Percentiles rank a stretch among this genome's conserved stretches.
Evolutionary conservation across 371 early-diverging fungal species (phyloP).

Genomic region (Chytridiales sp.): DNA sequence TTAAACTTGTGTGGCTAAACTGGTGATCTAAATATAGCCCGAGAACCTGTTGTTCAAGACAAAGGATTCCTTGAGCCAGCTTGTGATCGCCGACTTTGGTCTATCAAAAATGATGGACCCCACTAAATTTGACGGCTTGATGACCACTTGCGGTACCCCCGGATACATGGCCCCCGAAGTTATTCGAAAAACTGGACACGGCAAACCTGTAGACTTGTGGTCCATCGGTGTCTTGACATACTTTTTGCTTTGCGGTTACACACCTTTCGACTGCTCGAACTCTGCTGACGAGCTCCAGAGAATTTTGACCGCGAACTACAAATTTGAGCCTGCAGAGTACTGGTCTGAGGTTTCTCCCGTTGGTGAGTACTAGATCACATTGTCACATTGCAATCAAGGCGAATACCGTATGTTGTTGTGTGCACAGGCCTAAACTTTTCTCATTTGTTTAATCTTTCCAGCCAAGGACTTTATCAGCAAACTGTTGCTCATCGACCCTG

Average conservation of each 20-base stretch:
- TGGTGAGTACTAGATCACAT: slow-evolving; percentile 61
- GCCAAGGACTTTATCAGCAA: slow-evolving; percentile 90
- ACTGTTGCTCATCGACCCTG: slow-evolving; percentile 71
- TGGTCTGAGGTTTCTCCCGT: slow-evolving; percentile 60
- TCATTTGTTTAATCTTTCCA: slow-evolving; percentile 35
- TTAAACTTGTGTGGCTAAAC: background rate
- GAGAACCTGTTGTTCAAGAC: slow-evolving; percentile 84
- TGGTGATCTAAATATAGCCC: slow-evolving; percentile 53
- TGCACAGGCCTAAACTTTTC: background rate
- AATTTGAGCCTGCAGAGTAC: slow-evolving; percentile 71
- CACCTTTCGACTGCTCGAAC: slow-evolving; percentile 49
- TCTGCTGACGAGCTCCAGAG: slow-evolving; percentile 53
- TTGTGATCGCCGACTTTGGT: slow-evolving; percentile 90
- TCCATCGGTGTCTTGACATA: slow-evolving; percentile 58
- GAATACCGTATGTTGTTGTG: slow-evolving; percentile 42
- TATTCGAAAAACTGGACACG: slow-evolving; percentile 49
- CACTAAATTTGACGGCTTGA: slow-evolving; percentile 71
- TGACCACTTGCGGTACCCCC: slow-evolving; percentile 75
- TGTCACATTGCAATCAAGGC: slow-evolving; percentile 39
- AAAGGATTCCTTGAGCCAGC: slow-evolving; percentile 64
- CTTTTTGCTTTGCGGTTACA: slow-evolving; percentile 55
- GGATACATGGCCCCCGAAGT: slow-evolving; percentile 56
- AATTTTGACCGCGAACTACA: slow-evolving; percentile 72
- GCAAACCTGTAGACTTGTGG: slow-evolving; percentile 65
- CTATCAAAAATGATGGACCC: slow-evolving; percentile 78